Evolutionary conservation across 129 eudicot genomes (phyloP).

Genomic region (Tagetes erecta): DNA sequence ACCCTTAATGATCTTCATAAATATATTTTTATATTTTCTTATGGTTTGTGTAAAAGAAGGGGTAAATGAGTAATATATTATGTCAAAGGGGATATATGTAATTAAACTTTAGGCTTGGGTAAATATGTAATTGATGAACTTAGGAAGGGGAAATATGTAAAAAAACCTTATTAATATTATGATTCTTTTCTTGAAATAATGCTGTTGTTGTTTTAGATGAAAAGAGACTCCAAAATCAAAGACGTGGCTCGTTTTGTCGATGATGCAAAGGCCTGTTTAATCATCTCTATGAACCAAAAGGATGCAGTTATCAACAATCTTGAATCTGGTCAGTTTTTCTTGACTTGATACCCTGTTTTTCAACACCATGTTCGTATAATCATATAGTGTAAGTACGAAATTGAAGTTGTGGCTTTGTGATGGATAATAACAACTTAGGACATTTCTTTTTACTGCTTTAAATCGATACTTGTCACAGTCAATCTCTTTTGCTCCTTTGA

Average conservation of each 20-base stretch:
- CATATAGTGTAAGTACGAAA: neutral
- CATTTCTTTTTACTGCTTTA: neutral
- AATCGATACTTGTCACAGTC: neutral
- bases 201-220: slow-evolving; percentile 46
- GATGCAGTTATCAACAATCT: slow-evolving; percentile 43
- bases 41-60: too few relatives aligned
- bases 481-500: slow-evolving; percentile 3
- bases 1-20: too few relatives aligned
- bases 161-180: too few relatives aligned
- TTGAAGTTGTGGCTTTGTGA: neutral
- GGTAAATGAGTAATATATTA: too few relatives aligned
- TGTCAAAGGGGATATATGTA: too few relatives aligned
- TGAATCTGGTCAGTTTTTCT: slow-evolving; percentile 49
- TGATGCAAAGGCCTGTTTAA: slow-evolving; percentile 45
- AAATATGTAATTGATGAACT: too few relatives aligned
- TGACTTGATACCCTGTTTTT: too few relatives aligned
- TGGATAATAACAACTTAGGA: neutral
- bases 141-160: too few relatives aligned
- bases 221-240: slow-evolving; percentile 29
- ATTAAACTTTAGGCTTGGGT: too few relatives aligned
- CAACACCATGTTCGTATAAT: too few relatives aligned
- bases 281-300: slow-evolving; percentile 53
- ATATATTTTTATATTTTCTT: too few relatives aligned
- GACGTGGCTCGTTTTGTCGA: slow-evolving; percentile 44
- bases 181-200: too few relatives aligned